These are phyloP conservation scores for Penicillium frequentans DNA, from an alignment of 2,329 filamentous ascomycete genomes.

Conservation along the genomic window DNA sequence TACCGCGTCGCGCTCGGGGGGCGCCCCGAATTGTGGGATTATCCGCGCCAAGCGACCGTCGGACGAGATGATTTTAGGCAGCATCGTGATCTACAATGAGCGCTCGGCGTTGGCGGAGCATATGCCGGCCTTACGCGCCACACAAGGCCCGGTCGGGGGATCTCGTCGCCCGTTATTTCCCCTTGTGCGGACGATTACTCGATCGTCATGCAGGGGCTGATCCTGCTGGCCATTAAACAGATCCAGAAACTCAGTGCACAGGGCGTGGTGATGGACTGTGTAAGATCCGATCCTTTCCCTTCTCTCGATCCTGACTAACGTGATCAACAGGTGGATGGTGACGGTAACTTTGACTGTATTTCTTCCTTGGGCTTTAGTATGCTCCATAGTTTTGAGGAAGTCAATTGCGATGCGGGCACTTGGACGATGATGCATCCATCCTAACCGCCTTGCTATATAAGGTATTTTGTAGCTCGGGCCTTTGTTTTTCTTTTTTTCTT, in stretches of 20 bases:
- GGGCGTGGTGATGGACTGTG: slow-evolving; percentile 76
- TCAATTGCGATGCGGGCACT: slow-evolving; percentile 66
- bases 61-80: slow-evolving; percentile 70
- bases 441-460: slow-evolving; percentile 8
- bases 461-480: background rate
- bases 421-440: slow-evolving; percentile 57
- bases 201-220: slow-evolving; percentile 73
- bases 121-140: slow-evolving; percentile 66
- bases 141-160: slow-evolving; percentile 62
- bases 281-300: slow-evolving; percentile 48
- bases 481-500: background rate
- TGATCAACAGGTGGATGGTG: slow-evolving; percentile 62
- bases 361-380: slow-evolving; percentile 78
- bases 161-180: slow-evolving; percentile 76
- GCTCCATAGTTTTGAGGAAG: slow-evolving; percentile 78
- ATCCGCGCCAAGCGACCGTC: slow-evolving; percentile 74
- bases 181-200: slow-evolving; percentile 67
- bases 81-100: slow-evolving; percentile 74
- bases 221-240: slow-evolving; percentile 77
- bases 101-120: slow-evolving; percentile 67
- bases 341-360: slow-evolving; percentile 72
- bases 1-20: slow-evolving; percentile 72
- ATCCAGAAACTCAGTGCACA: slow-evolving; percentile 75
- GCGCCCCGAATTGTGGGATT: slow-evolving; percentile 72
- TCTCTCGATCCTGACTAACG: slow-evolving; percentile 25